Evolutionary conservation across 108 stramenopile genomes (phyloP).

Genomic region (Chaetoceros tenuissimus): DNA sequence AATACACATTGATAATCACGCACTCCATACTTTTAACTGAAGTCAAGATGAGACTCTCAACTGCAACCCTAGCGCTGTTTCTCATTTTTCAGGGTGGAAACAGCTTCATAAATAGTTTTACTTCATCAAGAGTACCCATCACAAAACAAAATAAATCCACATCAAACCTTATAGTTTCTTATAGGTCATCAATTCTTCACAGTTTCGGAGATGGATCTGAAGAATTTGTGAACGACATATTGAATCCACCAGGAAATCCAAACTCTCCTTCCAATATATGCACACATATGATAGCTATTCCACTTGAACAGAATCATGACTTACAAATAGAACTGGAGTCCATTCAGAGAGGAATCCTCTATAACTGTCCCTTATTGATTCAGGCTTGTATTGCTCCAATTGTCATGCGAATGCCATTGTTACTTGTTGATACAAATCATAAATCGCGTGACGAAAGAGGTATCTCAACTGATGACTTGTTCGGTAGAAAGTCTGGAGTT

Average conservation of each 20-base stretch:
- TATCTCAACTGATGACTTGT: slow-evolving; percentile 24
- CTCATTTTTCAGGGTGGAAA: too few species aligned
- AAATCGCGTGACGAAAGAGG: slow-evolving; percentile 26
- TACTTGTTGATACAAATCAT: slow-evolving; percentile 48
- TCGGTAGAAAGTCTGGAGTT: slow-evolving; percentile 21
- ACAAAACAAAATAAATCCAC: too few species aligned
- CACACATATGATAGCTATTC: slow-evolving; percentile 73
- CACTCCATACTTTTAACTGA: too few species aligned
- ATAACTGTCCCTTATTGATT: slow-evolving; percentile 67
- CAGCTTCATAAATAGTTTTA: too few species aligned
- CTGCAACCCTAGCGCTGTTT: too few species aligned
- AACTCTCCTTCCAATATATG: slow-evolving; percentile 19
- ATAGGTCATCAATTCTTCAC: too few species aligned
- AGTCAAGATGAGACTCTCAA: too few species aligned
- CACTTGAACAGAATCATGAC: slow-evolving; percentile 60
- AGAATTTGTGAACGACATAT: too few species aligned
- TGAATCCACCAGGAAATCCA: slow-evolving; percentile 5
- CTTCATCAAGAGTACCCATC: too few species aligned
- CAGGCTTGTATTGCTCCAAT: slow-evolving; percentile 64
- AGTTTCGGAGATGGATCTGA: too few species aligned
- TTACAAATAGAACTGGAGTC: slow-evolving; percentile 60
- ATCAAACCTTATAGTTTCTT: too few species aligned
- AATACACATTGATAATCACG: too few species aligned
- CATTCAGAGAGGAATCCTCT: slow-evolving; percentile 66
- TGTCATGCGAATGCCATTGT: slow-evolving; percentile 48